Evolutionary conservation across 768 basidiomycete species (phyloP).

Genomic region (Nidularia pulvinata): DNA sequence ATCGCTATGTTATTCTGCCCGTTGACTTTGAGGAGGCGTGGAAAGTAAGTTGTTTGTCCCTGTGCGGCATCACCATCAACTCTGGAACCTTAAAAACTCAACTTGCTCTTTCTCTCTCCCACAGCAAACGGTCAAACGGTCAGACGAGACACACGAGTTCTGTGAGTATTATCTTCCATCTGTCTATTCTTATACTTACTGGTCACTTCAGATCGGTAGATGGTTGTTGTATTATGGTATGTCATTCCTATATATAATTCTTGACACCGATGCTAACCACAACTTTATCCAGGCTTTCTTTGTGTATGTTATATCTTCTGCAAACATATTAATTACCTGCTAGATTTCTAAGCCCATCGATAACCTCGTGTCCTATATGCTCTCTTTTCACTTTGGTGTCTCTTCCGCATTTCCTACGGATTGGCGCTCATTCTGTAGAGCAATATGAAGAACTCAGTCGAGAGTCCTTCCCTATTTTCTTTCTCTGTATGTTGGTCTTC

Average conservation of each 20-base stretch:
- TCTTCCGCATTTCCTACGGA: slow-evolving; percentile 56
- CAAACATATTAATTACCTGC: slow-evolving; percentile 7
- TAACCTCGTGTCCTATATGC: neutral
- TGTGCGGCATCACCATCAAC: slow-evolving; percentile 34
- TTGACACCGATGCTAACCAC: too few species aligned
- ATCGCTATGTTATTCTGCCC: slow-evolving; percentile 96
- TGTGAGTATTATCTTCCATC: slow-evolving; percentile 50
- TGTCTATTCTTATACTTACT: neutral
- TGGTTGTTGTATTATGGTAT: neutral
- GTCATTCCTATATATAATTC: neutral
- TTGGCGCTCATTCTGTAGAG: slow-evolving; percentile 87
- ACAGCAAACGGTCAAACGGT: slow-evolving; percentile 95
- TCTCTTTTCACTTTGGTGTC: slow-evolving; percentile 91
- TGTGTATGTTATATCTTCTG: neutral
- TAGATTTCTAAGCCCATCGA: too few species aligned
- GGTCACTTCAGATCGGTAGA: neutral
- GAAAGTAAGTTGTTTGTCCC: slow-evolving; percentile 84
- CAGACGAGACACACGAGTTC: slow-evolving; percentile 97
- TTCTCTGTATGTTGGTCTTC: neutral
- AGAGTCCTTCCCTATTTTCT: slow-evolving; percentile 6
- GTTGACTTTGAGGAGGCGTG: slow-evolving; percentile 99
- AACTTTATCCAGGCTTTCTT: neutral
- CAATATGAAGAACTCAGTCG: slow-evolving; percentile 45
- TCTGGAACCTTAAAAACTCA: slow-evolving; percentile 27
- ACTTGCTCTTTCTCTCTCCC: slow-evolving; percentile 27